Evolutionary conservation across 352 stramenopile species (phyloP).

Genomic region (Pythium aristosporum): DNA sequence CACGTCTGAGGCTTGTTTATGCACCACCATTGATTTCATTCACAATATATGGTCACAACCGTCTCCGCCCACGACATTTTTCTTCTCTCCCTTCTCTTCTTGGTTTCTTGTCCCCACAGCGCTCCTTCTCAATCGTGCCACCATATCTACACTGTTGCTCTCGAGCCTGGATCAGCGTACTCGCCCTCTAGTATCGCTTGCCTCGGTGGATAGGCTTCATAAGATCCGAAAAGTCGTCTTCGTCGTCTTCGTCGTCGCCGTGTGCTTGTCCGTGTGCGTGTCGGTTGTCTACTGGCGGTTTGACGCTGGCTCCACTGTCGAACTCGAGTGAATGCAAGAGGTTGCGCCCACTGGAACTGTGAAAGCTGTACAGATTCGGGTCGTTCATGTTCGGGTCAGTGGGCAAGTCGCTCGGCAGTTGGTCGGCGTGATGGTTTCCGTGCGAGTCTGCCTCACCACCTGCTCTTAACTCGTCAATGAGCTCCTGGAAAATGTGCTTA

Average conservation of each 20-base stretch:
- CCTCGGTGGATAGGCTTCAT: slow-evolving; percentile 26
- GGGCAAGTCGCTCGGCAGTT: slow-evolving; percentile 21
- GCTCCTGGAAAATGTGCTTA: slow-evolving; percentile 65
- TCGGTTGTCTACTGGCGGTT: neutral
- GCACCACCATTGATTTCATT: no score
- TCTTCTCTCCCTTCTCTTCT: no score
- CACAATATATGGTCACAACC: no score
- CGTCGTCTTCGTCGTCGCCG: slow-evolving; percentile 40
- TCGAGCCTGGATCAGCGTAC: neutral
- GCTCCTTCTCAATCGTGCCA: no score
- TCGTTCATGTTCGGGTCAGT: slow-evolving; percentile 24
- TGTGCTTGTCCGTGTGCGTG: slow-evolving; percentile 6
- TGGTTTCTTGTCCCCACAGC: no score
- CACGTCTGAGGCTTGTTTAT: no score
- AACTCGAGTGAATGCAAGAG: slow-evolving; percentile 35
- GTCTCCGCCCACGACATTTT: no score
- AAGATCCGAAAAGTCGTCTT: slow-evolving; percentile 25
- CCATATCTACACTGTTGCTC: no score
- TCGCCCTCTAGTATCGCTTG: slow-evolving; percentile 21
- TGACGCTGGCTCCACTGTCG: slow-evolving; percentile 13
- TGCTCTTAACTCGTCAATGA: slow-evolving; percentile 47
- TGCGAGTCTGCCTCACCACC: slow-evolving; percentile 10
- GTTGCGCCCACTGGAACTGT: slow-evolving; percentile 23
- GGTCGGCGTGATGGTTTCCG: slow-evolving; percentile 18
- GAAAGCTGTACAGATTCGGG: slow-evolving; percentile 24